Evolutionary conservation across 1,284 basidiomycete species (phyloP).

Genomic region (Ganoderma resinaceum): DNA sequence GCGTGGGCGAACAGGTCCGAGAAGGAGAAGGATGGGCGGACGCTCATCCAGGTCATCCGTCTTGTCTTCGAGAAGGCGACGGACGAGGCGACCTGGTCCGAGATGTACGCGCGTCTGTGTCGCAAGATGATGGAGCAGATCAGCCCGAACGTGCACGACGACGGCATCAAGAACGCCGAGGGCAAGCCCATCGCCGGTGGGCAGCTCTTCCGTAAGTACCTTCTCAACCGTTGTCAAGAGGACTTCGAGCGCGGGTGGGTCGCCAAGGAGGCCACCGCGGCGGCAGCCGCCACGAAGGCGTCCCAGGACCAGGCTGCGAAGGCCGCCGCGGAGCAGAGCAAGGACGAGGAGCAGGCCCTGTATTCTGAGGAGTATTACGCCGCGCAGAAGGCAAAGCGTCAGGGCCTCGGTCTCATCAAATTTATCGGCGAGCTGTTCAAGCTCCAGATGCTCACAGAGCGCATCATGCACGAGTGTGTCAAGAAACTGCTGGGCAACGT

Average conservation of each 20-base stretch:
- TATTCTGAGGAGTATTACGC: conserved; percentile 98
- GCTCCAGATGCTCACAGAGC: conserved; percentile 62
- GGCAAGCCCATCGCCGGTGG: conserved; percentile 90
- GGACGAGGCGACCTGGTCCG: conserved; percentile 42
- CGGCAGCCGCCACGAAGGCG: conserved; percentile 43
- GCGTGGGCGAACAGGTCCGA: conserved; percentile 96
- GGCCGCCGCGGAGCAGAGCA: conserved; percentile 64
- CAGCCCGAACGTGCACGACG: conserved; percentile 87
- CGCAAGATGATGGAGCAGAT: conserved; percentile 78
- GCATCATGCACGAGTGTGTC: conserved; percentile 90
- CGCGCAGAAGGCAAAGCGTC: conserved; percentile 95
- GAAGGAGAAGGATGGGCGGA: conserved; percentile 91
- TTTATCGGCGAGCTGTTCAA: conserved; percentile 99
- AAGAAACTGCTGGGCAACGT: conserved; percentile 94
- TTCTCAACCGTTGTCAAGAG: conserved; percentile 71
- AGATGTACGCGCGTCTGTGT: conserved; percentile 76
- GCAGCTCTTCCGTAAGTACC: conserved; percentile 82
- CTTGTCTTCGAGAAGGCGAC: conserved; percentile 96
- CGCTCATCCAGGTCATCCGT: conserved; percentile 93
- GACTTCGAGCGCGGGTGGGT: conserved; percentile 46
- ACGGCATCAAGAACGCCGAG: conserved; percentile 77
- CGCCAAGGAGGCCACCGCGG: conserved; percentile 43
- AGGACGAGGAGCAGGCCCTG: conserved; percentile 66
- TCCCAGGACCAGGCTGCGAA: conserved; percentile 66
- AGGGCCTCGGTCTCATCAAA: conserved; percentile 95